phyloP scores from a whole-genome alignment of 257 asterid genomes.

The Echium plantagineum region DNA sequence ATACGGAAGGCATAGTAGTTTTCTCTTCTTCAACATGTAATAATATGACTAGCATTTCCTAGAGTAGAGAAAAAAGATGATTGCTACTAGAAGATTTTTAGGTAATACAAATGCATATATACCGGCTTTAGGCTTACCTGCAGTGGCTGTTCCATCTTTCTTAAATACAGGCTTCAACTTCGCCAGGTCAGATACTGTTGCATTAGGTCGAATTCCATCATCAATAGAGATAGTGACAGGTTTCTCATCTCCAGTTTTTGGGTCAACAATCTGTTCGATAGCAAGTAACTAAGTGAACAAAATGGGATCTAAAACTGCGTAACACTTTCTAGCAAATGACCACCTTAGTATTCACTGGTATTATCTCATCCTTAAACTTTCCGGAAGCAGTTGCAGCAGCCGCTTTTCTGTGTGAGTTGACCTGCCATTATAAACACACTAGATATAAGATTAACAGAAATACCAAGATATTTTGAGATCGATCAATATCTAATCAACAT shows the following conservation, averaged over 20 bases:
- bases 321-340: not conserved
- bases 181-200: conserved; percentile 50
- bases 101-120: conserved; percentile 1
- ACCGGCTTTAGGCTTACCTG: conserved; percentile 37
- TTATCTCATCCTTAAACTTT: conserved; percentile 83
- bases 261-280: conserved; percentile 62
- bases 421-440: conserved; percentile 32
- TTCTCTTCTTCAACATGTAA: too few species aligned
- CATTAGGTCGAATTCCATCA: conserved; percentile 79
- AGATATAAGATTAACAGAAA: not conserved
- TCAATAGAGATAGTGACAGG: conserved; percentile 76
- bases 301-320: not conserved
- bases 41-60: conserved; percentile 99
- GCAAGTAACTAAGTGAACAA: not conserved
- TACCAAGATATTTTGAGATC: conserved; percentile 1
- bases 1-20: too few species aligned
- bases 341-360: conserved; percentile 86
- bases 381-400: conserved; percentile 98
- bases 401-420: conserved; percentile 89
- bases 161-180: conserved; percentile 90
- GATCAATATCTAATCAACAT: conserved; percentile 27
- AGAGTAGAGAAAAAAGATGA: conserved; percentile 7
- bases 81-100: conserved; percentile 7
- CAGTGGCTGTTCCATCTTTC: conserved; percentile 98
- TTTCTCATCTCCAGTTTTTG: conserved; percentile 88